A percentile compares a stretch with the other conserved stretches of the same genome.
Conservation (phyloP, 441 rosid genomes). For the Theobroma grandiflorum region DNA sequence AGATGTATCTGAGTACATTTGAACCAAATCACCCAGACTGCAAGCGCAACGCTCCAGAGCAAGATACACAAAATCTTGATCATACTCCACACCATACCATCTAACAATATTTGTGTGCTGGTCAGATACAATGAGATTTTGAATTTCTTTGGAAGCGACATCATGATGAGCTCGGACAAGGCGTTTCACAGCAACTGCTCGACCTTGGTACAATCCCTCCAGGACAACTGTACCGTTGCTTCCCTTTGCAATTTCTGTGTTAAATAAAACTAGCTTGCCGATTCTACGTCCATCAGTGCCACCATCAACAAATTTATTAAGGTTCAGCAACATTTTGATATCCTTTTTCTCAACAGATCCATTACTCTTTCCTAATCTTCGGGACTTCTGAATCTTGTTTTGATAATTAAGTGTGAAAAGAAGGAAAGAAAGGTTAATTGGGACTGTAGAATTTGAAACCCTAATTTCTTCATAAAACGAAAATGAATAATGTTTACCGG, state of each 20-base stretch:
- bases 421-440: background rate
- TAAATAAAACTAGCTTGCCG: constrained; percentile 79
- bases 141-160: constrained; percentile 93
- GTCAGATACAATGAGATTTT: constrained; percentile 94
- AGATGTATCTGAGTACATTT: constrained; percentile 53
- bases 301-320: constrained; percentile 53
- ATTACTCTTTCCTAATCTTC: constrained; percentile 62
- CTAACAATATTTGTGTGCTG: constrained; percentile 89
- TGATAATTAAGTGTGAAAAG: background rate
- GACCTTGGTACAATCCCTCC: constrained; percentile 91
- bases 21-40: constrained; percentile 81
- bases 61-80: constrained; percentile 89
- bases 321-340: constrained; percentile 46
- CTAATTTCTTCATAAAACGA: background rate
- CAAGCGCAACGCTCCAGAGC: constrained; percentile 89
- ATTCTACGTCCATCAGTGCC: constrained; percentile 67
- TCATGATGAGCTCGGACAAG: constrained; percentile 89
- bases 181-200: constrained; percentile 98
- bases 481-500: constrained; percentile 47
- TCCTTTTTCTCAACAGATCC: constrained; percentile 46
- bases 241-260: constrained; percentile 91
- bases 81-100: constrained; percentile 95
- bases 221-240: constrained; percentile 93
- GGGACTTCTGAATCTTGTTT: constrained; percentile 65
- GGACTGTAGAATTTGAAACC: constrained; percentile 30